Conservation (phyloP, 2,329 filamentous ascomycete genomes). For the Fusarium sp. region DNA sequence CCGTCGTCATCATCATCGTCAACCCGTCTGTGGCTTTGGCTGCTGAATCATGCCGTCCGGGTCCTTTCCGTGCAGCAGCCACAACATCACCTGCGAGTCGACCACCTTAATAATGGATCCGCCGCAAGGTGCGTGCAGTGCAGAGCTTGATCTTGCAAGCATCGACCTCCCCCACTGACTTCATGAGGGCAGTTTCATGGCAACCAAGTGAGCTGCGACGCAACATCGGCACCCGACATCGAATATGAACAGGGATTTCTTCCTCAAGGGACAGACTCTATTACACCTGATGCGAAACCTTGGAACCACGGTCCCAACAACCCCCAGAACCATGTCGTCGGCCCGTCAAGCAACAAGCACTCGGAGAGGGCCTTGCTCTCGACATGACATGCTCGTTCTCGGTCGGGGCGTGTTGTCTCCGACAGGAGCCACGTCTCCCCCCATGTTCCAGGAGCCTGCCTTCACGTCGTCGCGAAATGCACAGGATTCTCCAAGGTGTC, state of each 20-base stretch:
- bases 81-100: constrained; percentile 18
- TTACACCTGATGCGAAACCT: constrained; percentile 24
- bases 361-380: constrained; percentile 6
- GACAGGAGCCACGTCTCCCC: constrained; percentile 43
- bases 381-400: constrained; percentile 1
- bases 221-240: background rate
- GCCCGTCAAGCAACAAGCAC: constrained; percentile 5
- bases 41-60: constrained; percentile 17
- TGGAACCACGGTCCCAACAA: constrained; percentile 14
- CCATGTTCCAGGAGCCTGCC: constrained; percentile 28
- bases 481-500: constrained; percentile 13
- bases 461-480: constrained; percentile 17
- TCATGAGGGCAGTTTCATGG: constrained; percentile 9
- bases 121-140: constrained; percentile 6
- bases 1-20: constrained; percentile 1
- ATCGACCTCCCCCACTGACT: constrained; percentile 9
- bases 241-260: constrained; percentile 7
- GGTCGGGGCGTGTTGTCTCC: constrained; percentile 34
- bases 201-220: background rate
- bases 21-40: background rate
- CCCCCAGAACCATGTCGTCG: constrained; percentile 17
- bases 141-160: background rate
- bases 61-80: constrained; percentile 13
- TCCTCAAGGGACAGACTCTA: constrained; percentile 1
- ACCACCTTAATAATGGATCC: constrained; percentile 3